Evolutionary conservation across 164 flowering plant species (phyloP).

Genomic region (Cinnamomum chago): DNA sequence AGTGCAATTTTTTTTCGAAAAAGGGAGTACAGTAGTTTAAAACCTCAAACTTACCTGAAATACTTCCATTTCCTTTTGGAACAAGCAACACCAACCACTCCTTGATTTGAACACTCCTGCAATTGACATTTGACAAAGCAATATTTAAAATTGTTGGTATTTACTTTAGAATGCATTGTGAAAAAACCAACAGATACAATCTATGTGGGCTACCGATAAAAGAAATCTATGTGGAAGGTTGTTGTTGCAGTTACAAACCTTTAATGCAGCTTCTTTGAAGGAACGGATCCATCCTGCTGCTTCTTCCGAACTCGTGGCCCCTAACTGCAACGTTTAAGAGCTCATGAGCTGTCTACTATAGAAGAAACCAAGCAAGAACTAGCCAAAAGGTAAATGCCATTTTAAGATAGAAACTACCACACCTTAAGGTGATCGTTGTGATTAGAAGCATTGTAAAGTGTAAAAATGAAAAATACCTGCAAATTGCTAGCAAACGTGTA

Average conservation of each 20-base stretch:
- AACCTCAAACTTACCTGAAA: constrained; percentile 45
- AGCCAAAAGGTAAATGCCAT: background rate
- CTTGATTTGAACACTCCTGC: constrained; percentile 43
- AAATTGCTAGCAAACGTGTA: too few species aligned
- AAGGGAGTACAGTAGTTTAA: too few species aligned
- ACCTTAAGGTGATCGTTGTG: too few species aligned
- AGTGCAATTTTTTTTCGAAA: background rate
- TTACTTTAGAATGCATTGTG: background rate
- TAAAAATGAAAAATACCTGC: too few species aligned
- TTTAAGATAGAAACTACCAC: too few species aligned
- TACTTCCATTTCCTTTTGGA: constrained; percentile 51
- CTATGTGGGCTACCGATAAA: background rate
- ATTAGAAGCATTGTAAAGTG: too few species aligned
- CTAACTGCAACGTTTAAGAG: constrained; percentile 44
- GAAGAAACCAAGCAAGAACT: background rate
- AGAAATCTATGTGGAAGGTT: background rate
- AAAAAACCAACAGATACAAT: background rate
- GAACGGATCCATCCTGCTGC: constrained; percentile 83
- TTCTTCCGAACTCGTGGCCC: constrained; percentile 86
- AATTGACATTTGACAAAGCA: background rate
- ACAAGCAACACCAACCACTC: constrained; percentile 21
- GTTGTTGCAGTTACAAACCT: constrained; percentile 34
- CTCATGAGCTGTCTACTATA: background rate
- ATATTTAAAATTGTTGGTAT: background rate
- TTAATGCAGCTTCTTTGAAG: constrained; percentile 60